Base-by-base conservation (phyloP, 148 eudicot species). In the Rheum nobile region DNA sequence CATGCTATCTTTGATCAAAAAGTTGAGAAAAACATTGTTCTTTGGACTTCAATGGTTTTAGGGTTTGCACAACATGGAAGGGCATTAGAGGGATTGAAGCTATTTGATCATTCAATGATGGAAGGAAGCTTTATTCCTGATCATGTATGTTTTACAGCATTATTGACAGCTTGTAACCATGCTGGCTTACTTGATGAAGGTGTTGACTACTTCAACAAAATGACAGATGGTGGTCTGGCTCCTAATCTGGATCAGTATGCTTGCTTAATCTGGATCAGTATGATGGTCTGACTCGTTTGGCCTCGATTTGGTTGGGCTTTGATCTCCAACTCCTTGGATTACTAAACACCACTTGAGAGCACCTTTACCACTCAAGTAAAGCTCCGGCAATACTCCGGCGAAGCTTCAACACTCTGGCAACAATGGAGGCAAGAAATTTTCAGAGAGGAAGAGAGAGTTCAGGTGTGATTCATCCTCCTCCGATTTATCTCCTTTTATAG, bases 11-110 rank as follows among this genome's bases (percentile, higher is more conserved):
- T 90, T 74, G 86, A 85, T 81, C 80, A 75, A 13, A 86, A 87
- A 84, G 42, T n/a, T 44, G 55, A 52, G 24, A 88, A 75, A 76
- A 87, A 84, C 78, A 71, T 78, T 26, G 86, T 89, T 70, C 67
- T 87, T 1, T 90, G 92, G 90, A 90, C 88, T 75, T 80, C 90
- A 38, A 77, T 90, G 77, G 80, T 90, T 26, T 72, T 86, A 1
- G 96, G 96, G 76, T 80, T 76, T 77, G 87, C 85, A 54, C 85
- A 80, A 24, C 76, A 75, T 72, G 89, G 87, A 75, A 82, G 71
- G 72, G 79, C 77, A 17, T 68, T 46, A 8, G 86, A 84, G 54
- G 86, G 78, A 8, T 73, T 83, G 41, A 47, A 78, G 41, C 76
- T 86, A 8, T 86, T 84, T 75, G 83, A 82, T 74, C 55, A 35